Percentiles rank a stretch among this genome's conserved stretches.
Conservation (phyloP, 345 rosid species). For the Sisymbrium altissimum region DNA sequence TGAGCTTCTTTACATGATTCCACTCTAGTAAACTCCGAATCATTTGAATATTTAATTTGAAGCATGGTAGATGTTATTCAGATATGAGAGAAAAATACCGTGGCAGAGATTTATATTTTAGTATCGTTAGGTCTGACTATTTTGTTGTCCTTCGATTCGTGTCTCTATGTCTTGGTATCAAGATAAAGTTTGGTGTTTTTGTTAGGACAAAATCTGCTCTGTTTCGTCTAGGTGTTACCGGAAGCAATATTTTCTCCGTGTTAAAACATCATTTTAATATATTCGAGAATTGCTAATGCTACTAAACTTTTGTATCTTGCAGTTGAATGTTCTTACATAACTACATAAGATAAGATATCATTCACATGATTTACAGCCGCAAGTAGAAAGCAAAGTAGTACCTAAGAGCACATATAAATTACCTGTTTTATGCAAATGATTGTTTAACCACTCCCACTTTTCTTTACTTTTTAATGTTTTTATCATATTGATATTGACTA, state of each 20-base stretch:
- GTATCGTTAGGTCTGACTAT: conserved; percentile 21
- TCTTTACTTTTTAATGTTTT: not conserved
- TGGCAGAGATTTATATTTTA: not conserved
- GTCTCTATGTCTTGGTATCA: conserved; percentile 1
- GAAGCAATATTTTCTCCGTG: not conserved
- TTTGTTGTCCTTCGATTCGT: not conserved
- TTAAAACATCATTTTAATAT: not conserved
- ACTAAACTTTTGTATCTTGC: not conserved
- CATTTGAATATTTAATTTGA: not conserved
- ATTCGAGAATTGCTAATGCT: not conserved
- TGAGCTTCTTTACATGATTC: no score
- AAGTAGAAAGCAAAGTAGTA: conserved; percentile 25
- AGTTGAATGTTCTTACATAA: not conserved
- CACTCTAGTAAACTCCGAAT: no score
- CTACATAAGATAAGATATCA: not conserved
- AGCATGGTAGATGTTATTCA: not conserved
- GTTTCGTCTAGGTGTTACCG: not conserved
- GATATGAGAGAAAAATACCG: not conserved
- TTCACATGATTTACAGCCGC: conserved; percentile 4
- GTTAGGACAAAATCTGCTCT: conserved; percentile 2
- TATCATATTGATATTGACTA: not conserved
- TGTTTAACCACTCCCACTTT: conserved; percentile 23
- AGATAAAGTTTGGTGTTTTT: conserved; percentile 18
- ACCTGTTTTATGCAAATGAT: conserved; percentile 15
- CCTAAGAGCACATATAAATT: conserved; percentile 29